A percentile compares a stretch with the other conserved stretches of the same genome.
These are phyloP conservation scores for Sedum album DNA, from an alignment of 164 flowering plant species.

Conservation along the genomic window DNA sequence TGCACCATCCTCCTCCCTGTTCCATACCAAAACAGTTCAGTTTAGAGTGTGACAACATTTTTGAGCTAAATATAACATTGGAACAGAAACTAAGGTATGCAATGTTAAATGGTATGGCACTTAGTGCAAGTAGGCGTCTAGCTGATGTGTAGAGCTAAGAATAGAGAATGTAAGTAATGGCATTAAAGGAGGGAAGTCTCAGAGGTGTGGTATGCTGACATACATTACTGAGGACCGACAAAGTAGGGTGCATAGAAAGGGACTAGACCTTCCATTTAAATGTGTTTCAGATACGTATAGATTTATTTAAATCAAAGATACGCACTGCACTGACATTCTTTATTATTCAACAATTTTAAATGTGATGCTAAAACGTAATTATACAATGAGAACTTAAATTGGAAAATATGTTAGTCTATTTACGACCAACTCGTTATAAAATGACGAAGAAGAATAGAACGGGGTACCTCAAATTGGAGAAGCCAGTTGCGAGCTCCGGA, in stretches of 20 bases:
- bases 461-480: conserved; percentile 77
- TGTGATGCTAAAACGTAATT: too few species aligned
- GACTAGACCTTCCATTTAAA: background rate
- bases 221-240: background rate
- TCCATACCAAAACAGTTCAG: background rate
- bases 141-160: background rate
- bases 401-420: too few species aligned
- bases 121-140: too few species aligned
- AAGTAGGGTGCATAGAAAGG: background rate
- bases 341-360: too few species aligned
- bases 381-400: too few species aligned
- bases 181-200: too few species aligned
- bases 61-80: background rate
- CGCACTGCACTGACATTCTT: too few species aligned
- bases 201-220: background rate
- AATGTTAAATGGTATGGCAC: too few species aligned
- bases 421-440: too few species aligned
- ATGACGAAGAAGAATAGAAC: background rate
- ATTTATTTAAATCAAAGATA: too few species aligned
- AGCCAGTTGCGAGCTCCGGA: conserved; percentile 82
- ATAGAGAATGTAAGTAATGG: background rate
- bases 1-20: conserved; percentile 99
- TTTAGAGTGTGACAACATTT: background rate
- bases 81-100: too few species aligned
- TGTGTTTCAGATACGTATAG: too few species aligned